These are phyloP conservation scores for Simplicillium aogashimaense DNA, from an alignment of 2,329 filamentous ascomycete genomes.

Conservation along the genomic window DNA sequence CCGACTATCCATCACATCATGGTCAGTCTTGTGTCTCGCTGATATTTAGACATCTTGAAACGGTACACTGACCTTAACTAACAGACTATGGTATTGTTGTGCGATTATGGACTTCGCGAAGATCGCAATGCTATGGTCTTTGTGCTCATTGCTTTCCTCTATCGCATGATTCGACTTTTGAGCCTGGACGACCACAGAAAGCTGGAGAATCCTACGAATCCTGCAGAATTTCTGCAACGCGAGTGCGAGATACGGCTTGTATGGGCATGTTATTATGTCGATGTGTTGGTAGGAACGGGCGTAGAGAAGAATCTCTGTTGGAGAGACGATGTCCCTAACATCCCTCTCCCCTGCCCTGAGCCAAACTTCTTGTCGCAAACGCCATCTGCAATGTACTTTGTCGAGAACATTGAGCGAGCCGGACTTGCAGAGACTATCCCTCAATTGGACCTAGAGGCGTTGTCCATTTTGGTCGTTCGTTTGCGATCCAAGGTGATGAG, in stretches of 20 bases:
- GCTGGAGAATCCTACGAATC: neutral
- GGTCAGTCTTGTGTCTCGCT: constrained; percentile 7
- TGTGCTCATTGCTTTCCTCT: constrained; percentile 10
- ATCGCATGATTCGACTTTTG: constrained; percentile 12
- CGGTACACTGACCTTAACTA: constrained; percentile 1
- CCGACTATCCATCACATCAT: constrained; percentile 13
- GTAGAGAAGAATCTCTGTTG: constrained; percentile 13
- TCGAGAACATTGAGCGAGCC: constrained; percentile 8
- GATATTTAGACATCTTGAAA: neutral
- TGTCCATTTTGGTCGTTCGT: constrained; percentile 10
- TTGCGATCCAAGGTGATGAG: constrained; percentile 11
- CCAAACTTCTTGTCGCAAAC: constrained; percentile 8
- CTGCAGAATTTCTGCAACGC: constrained; percentile 7
- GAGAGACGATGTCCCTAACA: constrained; percentile 10
- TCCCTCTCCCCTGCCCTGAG: constrained; percentile 12
- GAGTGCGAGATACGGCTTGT: constrained; percentile 13
- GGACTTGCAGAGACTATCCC: constrained; percentile 4
- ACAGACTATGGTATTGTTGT: constrained; percentile 12
- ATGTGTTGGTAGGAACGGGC: constrained; percentile 11
- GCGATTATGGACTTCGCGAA: constrained; percentile 12
- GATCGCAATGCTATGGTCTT: constrained; percentile 13
- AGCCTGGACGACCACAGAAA: constrained; percentile 9
- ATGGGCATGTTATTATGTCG: constrained; percentile 14
- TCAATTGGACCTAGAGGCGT: constrained; percentile 9
- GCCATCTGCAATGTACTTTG: constrained; percentile 3